Evolutionary conservation across 257 asterid genomes (phyloP).

Genomic region (Eucommia ulmoides): DNA sequence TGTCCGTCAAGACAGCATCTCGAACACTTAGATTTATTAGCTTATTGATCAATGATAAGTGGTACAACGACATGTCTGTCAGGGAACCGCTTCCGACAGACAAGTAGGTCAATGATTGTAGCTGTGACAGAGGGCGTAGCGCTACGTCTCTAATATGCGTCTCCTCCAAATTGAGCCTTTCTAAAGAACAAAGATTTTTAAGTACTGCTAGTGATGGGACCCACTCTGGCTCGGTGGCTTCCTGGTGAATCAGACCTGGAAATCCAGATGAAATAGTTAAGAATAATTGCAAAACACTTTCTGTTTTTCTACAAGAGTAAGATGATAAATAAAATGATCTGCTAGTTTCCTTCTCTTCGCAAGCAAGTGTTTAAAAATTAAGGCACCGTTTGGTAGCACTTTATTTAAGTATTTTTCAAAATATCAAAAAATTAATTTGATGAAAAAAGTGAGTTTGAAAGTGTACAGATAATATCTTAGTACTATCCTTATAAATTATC

Average conservation of each 20-base stretch:
- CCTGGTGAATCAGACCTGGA: slow-evolving; percentile 37
- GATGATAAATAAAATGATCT: too few relatives aligned
- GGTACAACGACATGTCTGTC: slow-evolving; percentile 46
- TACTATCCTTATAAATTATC: too few relatives aligned
- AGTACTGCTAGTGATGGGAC: slow-evolving; percentile 43
- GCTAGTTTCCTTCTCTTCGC: too few relatives aligned
- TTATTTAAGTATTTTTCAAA: too few relatives aligned
- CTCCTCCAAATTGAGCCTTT: slow-evolving; percentile 60
- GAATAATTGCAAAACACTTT: too few relatives aligned
- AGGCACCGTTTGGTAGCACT: too few relatives aligned
- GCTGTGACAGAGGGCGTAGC: slow-evolving; percentile 34
- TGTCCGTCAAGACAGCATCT: slow-evolving; percentile 50
- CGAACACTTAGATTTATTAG: slow-evolving; percentile 42
- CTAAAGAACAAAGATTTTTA: slow-evolving; percentile 38
- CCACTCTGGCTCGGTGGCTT: slow-evolving; percentile 13
- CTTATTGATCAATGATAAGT: slow-evolving; percentile 24
- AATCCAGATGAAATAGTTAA: slow-evolving; percentile 6
- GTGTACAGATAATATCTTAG: too few relatives aligned
- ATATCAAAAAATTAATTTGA: too few relatives aligned
- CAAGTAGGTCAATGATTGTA: slow-evolving; percentile 40
- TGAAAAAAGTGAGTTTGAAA: too few relatives aligned
- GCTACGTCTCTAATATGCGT: slow-evolving; percentile 39
- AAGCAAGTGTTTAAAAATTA: too few relatives aligned
- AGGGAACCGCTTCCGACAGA: slow-evolving; percentile 43
- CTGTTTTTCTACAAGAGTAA: too few relatives aligned